Base-by-base conservation (phyloP, 352 stramenopile genomes). In the Peronospora belbahrii region DNA sequence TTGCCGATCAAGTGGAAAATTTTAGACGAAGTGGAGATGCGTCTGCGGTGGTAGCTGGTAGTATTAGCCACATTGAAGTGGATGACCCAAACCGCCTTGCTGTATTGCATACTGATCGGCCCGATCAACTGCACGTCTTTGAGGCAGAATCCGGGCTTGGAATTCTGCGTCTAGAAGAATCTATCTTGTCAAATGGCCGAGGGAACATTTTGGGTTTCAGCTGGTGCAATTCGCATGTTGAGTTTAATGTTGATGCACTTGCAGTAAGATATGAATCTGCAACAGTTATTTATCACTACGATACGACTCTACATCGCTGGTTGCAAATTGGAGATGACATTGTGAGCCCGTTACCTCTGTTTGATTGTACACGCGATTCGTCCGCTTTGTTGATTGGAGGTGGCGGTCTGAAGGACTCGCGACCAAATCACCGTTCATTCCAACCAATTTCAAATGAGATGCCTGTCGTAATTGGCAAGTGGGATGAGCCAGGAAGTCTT, bases 61-160 rank as follows among this genome's bases (percentile, higher is more conserved):
- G 74, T 11, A 69, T 89, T 28, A 52, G 53, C 24, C 77, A 90
- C 31, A 88, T 93, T 42, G 78, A 90, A 67, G 74, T 93, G 13
- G 75, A 93, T 44, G 81, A 93, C 48, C 81, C 79, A 3, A 93
- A 93, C 42, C 78, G 81, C 17, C 56, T 93, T 23, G 81, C 78
- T 1, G 70, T 93, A 6, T 37, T 93, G 10, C 62, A 81, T 52
- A 49, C 56, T 20, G 49, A 59, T 42, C 58, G 52, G 19, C 74
- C 74, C 0, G 59, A 85, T 8, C 59, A 66, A 19, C 44, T 93
- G 0, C 61, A 82, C 37, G 67, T 93, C 3, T 84, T 85, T 48
- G 81, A 93, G 60, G 81, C 67, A 6, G 81, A 93, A 46, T 89
- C 76, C 6, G 81, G 81, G 1, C 59, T 93, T 5, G 81, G 81